Evolutionary conservation across 176 grass and related monocot species (phyloP), one percentile per base, ranked within the genome.

Genomic region (Oryza australiensis): DNA sequence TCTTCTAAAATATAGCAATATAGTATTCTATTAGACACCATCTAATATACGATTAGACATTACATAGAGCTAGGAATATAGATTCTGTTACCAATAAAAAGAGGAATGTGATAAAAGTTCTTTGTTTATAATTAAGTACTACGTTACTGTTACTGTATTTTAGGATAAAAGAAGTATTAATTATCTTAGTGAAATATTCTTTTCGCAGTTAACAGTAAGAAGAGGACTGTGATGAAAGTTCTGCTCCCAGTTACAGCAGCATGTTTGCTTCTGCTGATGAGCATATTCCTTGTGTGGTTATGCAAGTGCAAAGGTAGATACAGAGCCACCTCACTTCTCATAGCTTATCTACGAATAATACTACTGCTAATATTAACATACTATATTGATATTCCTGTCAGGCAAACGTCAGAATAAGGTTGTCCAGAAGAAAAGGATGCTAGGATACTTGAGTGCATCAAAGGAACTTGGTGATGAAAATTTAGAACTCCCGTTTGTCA

Each of bases 401-500:
- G 79, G 46, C 45, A 67, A 30, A 43, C 37, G 14, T 1, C 46
- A 1, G 79, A 79, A 74, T 0, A 84, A 74, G 15, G 29, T 62
- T 28, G 5, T 6, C 5, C 27, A 37, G 11, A 67, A 35, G 1
- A 84, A 20, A 28, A 1, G 1, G 5, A 68, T 74, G 37, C 69
- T 38, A 28, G 34, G 75, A 15, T 72, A 73, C 84, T 66, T 72
- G 7, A 78, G 3, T 0, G 5, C 23, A 0, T 79, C 80, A 35
- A 30, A 87, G 14, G 79, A 72, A 64, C 64, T 87, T 34, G 72
- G 66, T 23, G 72, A 87, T 32, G 75, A 74, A 48, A 74, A 78
- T 26, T 2, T 85, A 7, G 84, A 90, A 2, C 67, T 87, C 62
- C 80, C 88, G 59, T 75, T 90, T 29, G 59, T 90, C 3, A 86